These are phyloP conservation scores for Coemansia sp. DNA, from an alignment of 192 early-diverging fungal genomes.

Conservation along the genomic window DNA sequence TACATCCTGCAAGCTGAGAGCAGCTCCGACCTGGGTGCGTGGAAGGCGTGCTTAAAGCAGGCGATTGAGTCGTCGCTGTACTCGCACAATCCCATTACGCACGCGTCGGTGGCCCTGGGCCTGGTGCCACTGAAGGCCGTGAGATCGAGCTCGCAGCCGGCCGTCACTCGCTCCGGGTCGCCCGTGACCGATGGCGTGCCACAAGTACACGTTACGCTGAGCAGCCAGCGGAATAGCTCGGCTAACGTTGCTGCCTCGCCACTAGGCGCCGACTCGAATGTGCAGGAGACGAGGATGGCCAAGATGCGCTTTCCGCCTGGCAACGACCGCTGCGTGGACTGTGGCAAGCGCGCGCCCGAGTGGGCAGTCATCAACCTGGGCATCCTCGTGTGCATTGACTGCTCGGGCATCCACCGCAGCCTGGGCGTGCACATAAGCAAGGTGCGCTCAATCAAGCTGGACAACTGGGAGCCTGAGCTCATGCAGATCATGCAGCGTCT, in stretches of 20 bases:
- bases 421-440: slow-evolving; percentile 89
- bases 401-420: slow-evolving; percentile 91
- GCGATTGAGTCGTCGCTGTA: slow-evolving; percentile 53
- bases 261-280: background rate
- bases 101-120: background rate
- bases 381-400: slow-evolving; percentile 82
- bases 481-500: slow-evolving; percentile 73
- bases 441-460: slow-evolving; percentile 80
- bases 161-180: slow-evolving; percentile 1
- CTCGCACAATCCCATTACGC: slow-evolving; percentile 24
- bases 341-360: slow-evolving; percentile 66
- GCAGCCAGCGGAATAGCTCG: slow-evolving; percentile 13
- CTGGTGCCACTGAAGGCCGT: background rate
- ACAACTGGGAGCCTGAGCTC: slow-evolving; percentile 84
- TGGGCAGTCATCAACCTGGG: slow-evolving; percentile 90
- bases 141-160: slow-evolving; percentile 22
- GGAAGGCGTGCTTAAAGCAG: slow-evolving; percentile 66
- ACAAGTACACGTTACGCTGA: slow-evolving; percentile 17
- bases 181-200: slow-evolving; percentile 9
- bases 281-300: slow-evolving; percentile 31
- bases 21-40: slow-evolving; percentile 69
- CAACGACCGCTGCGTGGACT: slow-evolving; percentile 64
- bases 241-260: background rate
- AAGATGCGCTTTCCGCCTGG: slow-evolving; percentile 35
- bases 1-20: slow-evolving; percentile 80